Base-by-base conservation (phyloP, 2,329 filamentous ascomycete genomes). In the Ophiostoma triangulosporum region DNA sequence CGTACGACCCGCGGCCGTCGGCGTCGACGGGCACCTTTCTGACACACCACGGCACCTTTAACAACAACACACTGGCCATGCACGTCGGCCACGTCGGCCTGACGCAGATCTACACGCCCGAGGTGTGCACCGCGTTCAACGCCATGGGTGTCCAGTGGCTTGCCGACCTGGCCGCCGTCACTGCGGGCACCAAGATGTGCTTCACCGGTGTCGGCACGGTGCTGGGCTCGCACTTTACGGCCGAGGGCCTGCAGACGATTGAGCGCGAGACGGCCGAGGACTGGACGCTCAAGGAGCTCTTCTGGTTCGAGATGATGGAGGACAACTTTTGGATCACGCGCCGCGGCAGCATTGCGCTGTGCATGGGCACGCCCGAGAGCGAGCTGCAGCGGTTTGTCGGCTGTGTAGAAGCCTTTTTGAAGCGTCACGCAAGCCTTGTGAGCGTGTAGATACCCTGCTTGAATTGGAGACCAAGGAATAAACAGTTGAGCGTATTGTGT, bases 1-100 rank as follows among this genome's bases (percentile, higher is more conserved):
- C 86, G 59, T 83, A 86, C 57, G 80, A 83, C 48, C 69, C 84
- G 52, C 72, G 76, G 53, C 69, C 84, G 60, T 65, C 33, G n/a
- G n/a, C n/a, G 9, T 6, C 33, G 4, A 14, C 40, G 2, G 15
- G 26, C 7, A 26, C 50, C n/a, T 45, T 35, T 2, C 63, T 79
- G 4, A 63, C 66, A 1, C 78, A 83, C 59, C 74, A 76, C 0
- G 79, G 79, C 0, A 83, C 79, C 0, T 83, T 80, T 38, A 56
- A 58, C 52, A 81, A 83, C 60, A 83, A 83, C 59, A 80, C 81
- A 58, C 64, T 83, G 11, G 74, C 74, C 3, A 84, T 83, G 70
- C 68, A 70, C 22, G 75, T 76, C 6, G 81, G 80, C 3, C 59
- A 69, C 52, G 64, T 64, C 3, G 70, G 68, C 0, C 60, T 72